Conservation (phyloP, 345 rosid species). For the Atalantia buxifolia region DNA sequence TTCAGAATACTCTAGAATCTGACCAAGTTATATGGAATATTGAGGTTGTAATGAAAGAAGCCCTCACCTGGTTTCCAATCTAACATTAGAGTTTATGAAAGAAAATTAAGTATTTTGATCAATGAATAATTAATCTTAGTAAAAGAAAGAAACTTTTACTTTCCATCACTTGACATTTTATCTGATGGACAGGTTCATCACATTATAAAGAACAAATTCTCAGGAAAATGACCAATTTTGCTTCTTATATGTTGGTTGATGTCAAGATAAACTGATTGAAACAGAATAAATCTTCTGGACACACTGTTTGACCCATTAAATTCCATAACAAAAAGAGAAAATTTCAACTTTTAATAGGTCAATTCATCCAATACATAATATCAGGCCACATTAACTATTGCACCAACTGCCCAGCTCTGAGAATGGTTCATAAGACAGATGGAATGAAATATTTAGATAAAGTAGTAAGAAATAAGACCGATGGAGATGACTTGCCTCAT, state of each 20-base stretch:
- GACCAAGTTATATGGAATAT: not conserved
- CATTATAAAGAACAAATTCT: not conserved
- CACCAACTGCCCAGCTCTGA: not conserved
- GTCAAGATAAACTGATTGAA: not conserved
- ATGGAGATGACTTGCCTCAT: slow-evolving; percentile 51
- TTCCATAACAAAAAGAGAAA: not conserved
- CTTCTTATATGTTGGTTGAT: not conserved
- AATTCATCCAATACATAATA: not conserved
- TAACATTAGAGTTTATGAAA: not conserved
- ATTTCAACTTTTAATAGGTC: not conserved
- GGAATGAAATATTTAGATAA: not conserved
- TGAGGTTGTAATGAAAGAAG: not conserved
- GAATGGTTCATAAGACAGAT: not conserved
- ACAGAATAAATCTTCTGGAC: not conserved
- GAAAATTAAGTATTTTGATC: not conserved
- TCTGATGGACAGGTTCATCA: not conserved
- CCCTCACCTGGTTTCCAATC: not conserved
- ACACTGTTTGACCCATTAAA: not conserved
- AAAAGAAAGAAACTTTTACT: not conserved
- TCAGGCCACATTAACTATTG: not conserved
- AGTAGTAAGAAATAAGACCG: slow-evolving; percentile 2
- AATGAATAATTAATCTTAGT: not conserved
- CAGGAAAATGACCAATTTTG: slow-evolving; percentile 3
- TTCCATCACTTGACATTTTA: not conserved
- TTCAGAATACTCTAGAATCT: not conserved